Conservation (phyloP, 2,329 filamentous ascomycete species). For the Neodidymelliopsis sp. region DNA sequence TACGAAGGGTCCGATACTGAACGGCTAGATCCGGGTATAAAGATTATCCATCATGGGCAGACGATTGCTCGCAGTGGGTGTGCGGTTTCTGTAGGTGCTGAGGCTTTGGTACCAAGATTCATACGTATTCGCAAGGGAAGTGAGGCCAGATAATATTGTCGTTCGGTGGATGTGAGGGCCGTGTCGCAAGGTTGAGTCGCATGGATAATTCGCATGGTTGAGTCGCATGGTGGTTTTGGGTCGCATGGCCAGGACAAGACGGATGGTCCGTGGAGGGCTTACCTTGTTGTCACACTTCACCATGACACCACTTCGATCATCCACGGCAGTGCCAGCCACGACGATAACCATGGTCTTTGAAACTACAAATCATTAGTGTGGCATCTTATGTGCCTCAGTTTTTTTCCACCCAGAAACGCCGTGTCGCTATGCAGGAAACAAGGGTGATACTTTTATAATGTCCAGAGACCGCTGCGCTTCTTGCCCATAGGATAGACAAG, state of each 20-base stretch:
- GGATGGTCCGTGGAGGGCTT: not conserved
- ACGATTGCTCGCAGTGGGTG: no score
- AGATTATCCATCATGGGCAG: no score
- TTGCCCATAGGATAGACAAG: slow-evolving; percentile 60
- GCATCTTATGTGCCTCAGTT: slow-evolving; percentile 11
- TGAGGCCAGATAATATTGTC: no score
- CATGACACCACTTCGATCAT: slow-evolving; percentile 13
- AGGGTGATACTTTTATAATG: slow-evolving; percentile 37
- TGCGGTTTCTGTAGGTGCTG: no score
- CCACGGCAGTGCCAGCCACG: not conserved
- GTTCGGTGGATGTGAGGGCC: no score
- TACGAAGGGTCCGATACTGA: no score
- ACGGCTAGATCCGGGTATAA: no score
- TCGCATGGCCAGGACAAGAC: not conserved
- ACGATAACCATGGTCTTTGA: slow-evolving; percentile 13
- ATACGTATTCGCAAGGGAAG: no score
- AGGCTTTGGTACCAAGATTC: no score
- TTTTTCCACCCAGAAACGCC: slow-evolving; percentile 22
- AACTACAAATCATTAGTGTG: slow-evolving; percentile 32
- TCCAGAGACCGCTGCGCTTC: slow-evolving; percentile 51
- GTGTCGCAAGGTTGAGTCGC: no score
- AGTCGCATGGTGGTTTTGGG: not conserved
- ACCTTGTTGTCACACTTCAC: slow-evolving; percentile 19
- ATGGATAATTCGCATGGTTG: no score
- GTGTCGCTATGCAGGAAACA: slow-evolving; percentile 28